Percentiles rank a stretch among this genome's conserved stretches.
These are phyloP conservation scores for Boletus smithii DNA, from an alignment of 1,284 basidiomycete species.

Conservation along the genomic window DNA sequence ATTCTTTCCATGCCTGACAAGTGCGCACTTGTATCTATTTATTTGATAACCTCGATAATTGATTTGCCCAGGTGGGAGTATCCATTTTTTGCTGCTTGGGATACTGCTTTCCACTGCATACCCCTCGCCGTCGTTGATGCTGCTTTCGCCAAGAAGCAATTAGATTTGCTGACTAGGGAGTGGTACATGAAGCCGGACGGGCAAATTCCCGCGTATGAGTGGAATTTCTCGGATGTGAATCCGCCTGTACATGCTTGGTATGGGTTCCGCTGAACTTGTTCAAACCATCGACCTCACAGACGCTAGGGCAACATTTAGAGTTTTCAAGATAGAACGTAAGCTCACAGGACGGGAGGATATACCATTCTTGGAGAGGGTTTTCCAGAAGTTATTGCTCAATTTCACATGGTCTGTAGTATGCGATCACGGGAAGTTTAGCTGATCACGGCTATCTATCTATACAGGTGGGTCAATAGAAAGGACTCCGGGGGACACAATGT, in stretches of 20 bases:
- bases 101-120: slow-evolving; percentile 98
- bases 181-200: slow-evolving; percentile 99
- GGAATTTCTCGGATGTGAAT: slow-evolving; percentile 98
- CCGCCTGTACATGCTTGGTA: slow-evolving; percentile 95
- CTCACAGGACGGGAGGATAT: slow-evolving; percentile 89
- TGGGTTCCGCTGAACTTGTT: neutral
- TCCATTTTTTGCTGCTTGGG: slow-evolving; percentile 93
- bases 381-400: slow-evolving; percentile 95
- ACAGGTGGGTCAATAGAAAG: slow-evolving; percentile 97
- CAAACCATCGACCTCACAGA: neutral
- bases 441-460: slow-evolving; percentile 3
- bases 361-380: slow-evolving; percentile 92
- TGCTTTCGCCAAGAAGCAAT: slow-evolving; percentile 94
- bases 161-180: slow-evolving; percentile 93
- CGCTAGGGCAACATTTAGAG: slow-evolving; percentile 87
- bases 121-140: slow-evolving; percentile 95
- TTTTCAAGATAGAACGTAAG: slow-evolving; percentile 98
- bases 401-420: slow-evolving; percentile 78
- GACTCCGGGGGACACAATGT: slow-evolving; percentile 93
- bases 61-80: slow-evolving; percentile 80
- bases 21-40: slow-evolving; percentile 37
- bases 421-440: neutral
- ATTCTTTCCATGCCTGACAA: slow-evolving; percentile 99
- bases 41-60: neutral
- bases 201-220: slow-evolving; percentile 97